These are phyloP conservation scores for Arabidopsis hybrid DNA, from an alignment of 441 rosid genomes.

Conservation along the genomic window DNA sequence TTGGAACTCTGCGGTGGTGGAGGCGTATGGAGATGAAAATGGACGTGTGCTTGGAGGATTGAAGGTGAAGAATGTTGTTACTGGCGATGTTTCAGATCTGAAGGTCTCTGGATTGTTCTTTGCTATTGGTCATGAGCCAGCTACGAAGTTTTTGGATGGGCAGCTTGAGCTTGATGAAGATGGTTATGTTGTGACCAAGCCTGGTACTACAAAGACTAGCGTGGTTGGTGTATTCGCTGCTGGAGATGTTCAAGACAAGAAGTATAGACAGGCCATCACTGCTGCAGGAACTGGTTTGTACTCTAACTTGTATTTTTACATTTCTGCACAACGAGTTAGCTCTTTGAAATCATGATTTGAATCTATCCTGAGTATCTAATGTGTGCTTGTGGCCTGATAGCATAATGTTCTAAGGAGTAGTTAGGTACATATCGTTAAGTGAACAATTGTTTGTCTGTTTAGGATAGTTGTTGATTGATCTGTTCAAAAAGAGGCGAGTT, in stretches of 20 bases:
- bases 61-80: conserved; percentile 57
- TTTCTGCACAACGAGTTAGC: conserved; percentile 17
- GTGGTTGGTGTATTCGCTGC: conserved; percentile 61
- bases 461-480: background rate
- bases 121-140: conserved; percentile 64
- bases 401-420: background rate
- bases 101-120: conserved; percentile 59
- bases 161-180: conserved; percentile 57
- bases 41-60: conserved; percentile 46
- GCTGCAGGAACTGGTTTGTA: conserved; percentile 51
- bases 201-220: conserved; percentile 55
- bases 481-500: background rate
- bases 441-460: background rate
- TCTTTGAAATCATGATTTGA: background rate
- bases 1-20: conserved; percentile 44
- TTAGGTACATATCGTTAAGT: background rate
- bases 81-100: conserved; percentile 49
- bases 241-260: conserved; percentile 61
- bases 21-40: conserved; percentile 43
- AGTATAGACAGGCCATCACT: conserved; percentile 48
- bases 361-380: background rate
- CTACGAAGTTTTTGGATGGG: conserved; percentile 56
- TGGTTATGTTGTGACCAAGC: conserved; percentile 56
- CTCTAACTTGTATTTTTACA: conserved; percentile 9
- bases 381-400: background rate